A percentile compares a stretch with the other conserved stretches of the same genome.
phyloP scores from a whole-genome alignment of 108 stramenopile species.

The Fragilaria radians region DNA sequence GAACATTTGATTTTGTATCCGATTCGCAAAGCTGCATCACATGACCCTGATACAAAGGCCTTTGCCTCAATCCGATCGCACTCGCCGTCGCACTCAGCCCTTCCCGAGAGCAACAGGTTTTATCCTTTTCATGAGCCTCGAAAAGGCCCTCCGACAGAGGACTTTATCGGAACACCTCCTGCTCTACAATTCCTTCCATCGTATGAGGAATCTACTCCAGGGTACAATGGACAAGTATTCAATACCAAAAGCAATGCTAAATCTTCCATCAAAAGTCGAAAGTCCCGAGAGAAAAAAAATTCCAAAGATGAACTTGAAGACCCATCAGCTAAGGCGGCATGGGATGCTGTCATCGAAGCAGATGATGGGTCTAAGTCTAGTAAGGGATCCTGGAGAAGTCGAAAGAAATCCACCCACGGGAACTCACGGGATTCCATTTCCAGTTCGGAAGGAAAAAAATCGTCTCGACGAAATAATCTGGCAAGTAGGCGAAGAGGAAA shows the following conservation, averaged over 20 bases:
- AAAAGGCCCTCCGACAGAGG: neutral
- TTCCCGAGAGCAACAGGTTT: neutral
- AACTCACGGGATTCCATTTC: neutral
- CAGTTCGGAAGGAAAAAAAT: neutral
- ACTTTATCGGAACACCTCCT: neutral
- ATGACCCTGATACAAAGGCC: neutral
- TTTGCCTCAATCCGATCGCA: neutral
- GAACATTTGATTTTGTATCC: neutral
- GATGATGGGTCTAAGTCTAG: neutral
- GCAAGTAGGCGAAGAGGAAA: neutral
- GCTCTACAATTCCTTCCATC: conserved; percentile 15
- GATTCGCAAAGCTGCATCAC: neutral
- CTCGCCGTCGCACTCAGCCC: neutral
- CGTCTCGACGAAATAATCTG: neutral
- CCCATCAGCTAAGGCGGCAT: too few species aligned
- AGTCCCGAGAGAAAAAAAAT: too few species aligned
- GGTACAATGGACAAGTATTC: too few species aligned
- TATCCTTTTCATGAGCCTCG: neutral
- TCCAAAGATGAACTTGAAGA: neutral
- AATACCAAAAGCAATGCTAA: too few species aligned
- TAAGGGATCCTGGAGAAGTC: neutral
- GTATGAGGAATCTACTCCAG: conserved; percentile 9
- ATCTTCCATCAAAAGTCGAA: too few species aligned
- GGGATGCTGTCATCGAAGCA: conserved; percentile 10
- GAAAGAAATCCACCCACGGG: neutral